These are phyloP conservation scores for Rhizopus sp. DNA, from an alignment of 371 early-diverging fungal genomes.

Conservation along the genomic window DNA sequence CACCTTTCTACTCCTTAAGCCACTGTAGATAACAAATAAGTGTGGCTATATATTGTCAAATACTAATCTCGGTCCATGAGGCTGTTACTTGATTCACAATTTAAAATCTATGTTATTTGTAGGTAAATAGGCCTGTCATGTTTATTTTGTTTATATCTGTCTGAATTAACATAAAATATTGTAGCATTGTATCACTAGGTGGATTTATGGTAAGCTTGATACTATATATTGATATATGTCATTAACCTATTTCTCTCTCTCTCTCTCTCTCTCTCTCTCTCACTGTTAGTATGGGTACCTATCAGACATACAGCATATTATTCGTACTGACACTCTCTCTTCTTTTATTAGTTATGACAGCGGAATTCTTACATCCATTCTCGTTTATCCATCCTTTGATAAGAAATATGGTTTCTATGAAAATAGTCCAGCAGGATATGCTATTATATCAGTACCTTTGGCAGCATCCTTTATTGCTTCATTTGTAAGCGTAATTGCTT, in stretches of 20 bases:
- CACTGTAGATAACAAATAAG: not conserved
- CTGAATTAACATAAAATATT: not conserved
- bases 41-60: not conserved
- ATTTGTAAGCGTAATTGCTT: slow-evolving; percentile 28
- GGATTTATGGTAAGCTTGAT: slow-evolving; percentile 43
- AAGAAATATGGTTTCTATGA: slow-evolving; percentile 19
- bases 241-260: not conserved
- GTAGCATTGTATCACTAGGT: slow-evolving; percentile 48
- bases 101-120: slow-evolving; percentile 28
- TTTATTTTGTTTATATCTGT: slow-evolving; percentile 4
- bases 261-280: not conserved
- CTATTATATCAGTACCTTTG: slow-evolving; percentile 32
- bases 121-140: slow-evolving; percentile 14
- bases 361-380: slow-evolving; percentile 45
- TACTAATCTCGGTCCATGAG: slow-evolving; percentile 1
- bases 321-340: not conserved
- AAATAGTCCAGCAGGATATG: slow-evolving; percentile 20
- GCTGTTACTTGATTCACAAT: slow-evolving; percentile 17
- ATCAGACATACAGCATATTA: slow-evolving; percentile 2
- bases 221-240: not conserved
- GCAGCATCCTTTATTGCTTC: slow-evolving; percentile 36
- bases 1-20: not conserved
- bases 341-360: slow-evolving; percentile 44
- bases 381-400: slow-evolving; percentile 44
- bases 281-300: slow-evolving; percentile 31